These are phyloP conservation scores for Leptographium radiaticola DNA, from an alignment of 2,329 filamentous ascomycete genomes.

Conservation along the genomic window DNA sequence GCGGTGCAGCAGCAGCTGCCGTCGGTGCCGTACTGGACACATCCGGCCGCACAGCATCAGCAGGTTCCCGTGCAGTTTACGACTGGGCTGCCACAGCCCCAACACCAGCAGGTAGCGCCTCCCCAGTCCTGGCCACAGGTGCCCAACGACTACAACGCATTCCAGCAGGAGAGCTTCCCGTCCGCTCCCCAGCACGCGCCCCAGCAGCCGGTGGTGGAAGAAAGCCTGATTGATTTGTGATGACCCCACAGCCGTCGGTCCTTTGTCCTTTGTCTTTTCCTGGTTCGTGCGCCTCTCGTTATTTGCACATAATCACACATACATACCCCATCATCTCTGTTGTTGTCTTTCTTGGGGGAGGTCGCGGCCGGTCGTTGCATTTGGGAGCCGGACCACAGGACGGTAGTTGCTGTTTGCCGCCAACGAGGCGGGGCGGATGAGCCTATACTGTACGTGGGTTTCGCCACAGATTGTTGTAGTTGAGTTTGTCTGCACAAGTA, in stretches of 20 bases:
- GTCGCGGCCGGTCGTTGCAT: too few relatives aligned
- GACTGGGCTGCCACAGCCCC: conserved; percentile 22
- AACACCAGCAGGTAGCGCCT: conserved; percentile 1
- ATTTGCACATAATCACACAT: not conserved
- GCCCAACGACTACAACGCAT: conserved; percentile 29
- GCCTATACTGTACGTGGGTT: too few relatives aligned
- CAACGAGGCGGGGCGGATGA: too few relatives aligned
- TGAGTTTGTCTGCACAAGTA: too few relatives aligned
- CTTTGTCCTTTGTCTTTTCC: too few relatives aligned
- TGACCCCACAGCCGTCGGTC: too few relatives aligned
- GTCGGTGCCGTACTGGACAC: conserved; percentile 34
- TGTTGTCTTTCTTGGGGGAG: not conserved
- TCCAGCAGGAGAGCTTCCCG: conserved; percentile 51
- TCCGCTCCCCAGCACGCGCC: conserved; percentile 50
- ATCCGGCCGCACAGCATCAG: conserved; percentile 26
- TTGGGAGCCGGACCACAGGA: too few relatives aligned
- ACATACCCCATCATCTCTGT: not conserved
- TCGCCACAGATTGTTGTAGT: too few relatives aligned
- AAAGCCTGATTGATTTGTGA: conserved; percentile 63
- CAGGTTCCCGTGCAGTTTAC: conserved; percentile 18
- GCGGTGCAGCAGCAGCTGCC: conserved; percentile 17
- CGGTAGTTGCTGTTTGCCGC: too few relatives aligned
- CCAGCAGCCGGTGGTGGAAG: conserved; percentile 49
- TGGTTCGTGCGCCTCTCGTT: not conserved
- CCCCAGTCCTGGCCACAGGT: conserved; percentile 24